Evolutionary conservation across 176 grass and related monocot genomes (phyloP), one percentile per base, ranked within the genome.

Genomic region (Tillandsia fasciculata): DNA sequence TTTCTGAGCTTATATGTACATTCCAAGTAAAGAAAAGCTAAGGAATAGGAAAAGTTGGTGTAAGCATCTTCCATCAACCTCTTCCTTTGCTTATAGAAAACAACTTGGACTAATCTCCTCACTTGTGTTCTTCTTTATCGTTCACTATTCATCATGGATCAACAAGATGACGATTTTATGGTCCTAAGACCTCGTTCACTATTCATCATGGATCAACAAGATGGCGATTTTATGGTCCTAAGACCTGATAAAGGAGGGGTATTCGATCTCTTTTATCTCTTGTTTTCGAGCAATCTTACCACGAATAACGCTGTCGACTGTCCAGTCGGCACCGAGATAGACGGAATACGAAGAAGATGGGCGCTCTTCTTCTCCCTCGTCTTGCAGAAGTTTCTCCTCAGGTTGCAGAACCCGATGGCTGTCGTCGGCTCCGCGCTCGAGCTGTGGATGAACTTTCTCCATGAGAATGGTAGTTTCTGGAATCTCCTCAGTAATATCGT

Each of bases 381-480:
- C n/a, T 69, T 79, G 77, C 91, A 91, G 69, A 76, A 74, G 74
- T 65, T 88, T 49, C 71, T 96, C 63, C 54, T 85, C 51, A 69
- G 65, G 77, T 64, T 28, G 11, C 85, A 79, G 77, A 83, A 79
- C 64, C 91, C 87, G n/a, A 69, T 91, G 74, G 87, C 91, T 27
- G 18, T 74, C 22, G 23, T 90, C 2, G 91, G 91, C 49, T 13
- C 50, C 2, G 51, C 12, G 2, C 24, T 84, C 6, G 91, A 86
- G 82, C 73, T 66, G 77, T 91, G 84, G 91, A 83, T 86, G 85
- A 96, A 96, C 80, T 70, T 96, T 53, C 73, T 87, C 72, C 57
- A 64, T 24, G 82, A 82, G 49, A 91, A 96, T 52, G 82, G 77
- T 59, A 71, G 87, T 51, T 72, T 85, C 47, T 3, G 69, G 54